Conservation (phyloP, 257 asterid species). For the Leptodermis oblonga region DNA sequence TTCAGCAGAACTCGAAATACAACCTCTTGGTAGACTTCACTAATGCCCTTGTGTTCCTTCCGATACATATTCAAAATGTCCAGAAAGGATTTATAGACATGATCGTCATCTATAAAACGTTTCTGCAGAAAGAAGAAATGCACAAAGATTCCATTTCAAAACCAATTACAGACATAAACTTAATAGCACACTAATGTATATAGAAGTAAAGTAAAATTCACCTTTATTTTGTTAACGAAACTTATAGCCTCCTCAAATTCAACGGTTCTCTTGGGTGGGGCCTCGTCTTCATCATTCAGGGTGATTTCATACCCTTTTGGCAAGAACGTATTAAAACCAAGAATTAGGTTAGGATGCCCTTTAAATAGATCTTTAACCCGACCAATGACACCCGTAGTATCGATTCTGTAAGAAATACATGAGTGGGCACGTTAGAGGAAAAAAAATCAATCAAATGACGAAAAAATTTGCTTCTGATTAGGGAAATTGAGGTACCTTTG, state of each 20-base stretch:
- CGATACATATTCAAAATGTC: conserved; percentile 96
- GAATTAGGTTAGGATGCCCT: conserved; percentile 87
- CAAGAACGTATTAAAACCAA: conserved; percentile 95
- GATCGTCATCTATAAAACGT: conserved; percentile 87
- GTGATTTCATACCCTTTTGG: conserved; percentile 98
- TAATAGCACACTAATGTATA: not conserved
- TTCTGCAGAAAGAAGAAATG: conserved; percentile 53
- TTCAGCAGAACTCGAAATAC: not conserved
- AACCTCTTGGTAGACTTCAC: conserved; percentile 96
- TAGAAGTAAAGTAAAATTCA: conserved; percentile 20
- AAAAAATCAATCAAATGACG: not conserved
- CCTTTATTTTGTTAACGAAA: conserved; percentile 98
- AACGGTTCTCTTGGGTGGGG: conserved; percentile 83
- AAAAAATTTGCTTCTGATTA: not conserved
- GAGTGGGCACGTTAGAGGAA: conserved; percentile 12
- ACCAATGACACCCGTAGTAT: conserved; percentile 86
- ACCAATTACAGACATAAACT: not conserved
- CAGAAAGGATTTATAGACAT: conserved; percentile 89
- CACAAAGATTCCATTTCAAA: conserved; percentile 13
- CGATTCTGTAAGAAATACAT: conserved; percentile 57
- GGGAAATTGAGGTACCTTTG: conserved; percentile 58
- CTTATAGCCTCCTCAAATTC: conserved; percentile 95
- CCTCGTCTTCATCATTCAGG: conserved; percentile 77
- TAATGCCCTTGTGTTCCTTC: conserved; percentile 92
- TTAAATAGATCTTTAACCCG: conserved; percentile 93